These are phyloP conservation scores for Fusarium clavum DNA, from an alignment of 2,329 filamentous ascomycete species.

Conservation along the genomic window DNA sequence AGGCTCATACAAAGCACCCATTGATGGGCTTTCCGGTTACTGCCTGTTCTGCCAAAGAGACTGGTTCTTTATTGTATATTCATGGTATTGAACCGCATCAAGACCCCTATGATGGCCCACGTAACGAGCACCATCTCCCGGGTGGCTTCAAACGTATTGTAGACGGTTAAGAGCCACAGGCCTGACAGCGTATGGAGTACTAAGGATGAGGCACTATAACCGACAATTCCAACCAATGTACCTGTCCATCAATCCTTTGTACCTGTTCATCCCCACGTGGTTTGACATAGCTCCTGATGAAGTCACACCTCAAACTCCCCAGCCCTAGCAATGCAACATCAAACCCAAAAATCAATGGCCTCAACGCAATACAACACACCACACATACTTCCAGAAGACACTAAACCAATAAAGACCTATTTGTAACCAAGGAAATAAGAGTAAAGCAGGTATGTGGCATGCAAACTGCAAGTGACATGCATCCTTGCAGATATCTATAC, in stretches of 20 bases:
- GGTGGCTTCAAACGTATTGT: neutral
- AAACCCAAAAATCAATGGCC: neutral
- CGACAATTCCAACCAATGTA: neutral
- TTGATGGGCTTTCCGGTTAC: too few relatives aligned
- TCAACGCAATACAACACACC: neutral
- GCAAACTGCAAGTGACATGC: conserved; percentile 18
- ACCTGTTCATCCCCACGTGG: conserved; percentile 7
- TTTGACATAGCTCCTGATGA: neutral
- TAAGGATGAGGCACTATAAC: neutral
- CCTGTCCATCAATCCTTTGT: neutral
- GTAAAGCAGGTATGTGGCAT: neutral
- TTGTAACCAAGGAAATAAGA: neutral
- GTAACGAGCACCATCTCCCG: too few relatives aligned
- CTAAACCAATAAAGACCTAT: neutral
- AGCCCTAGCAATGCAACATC: neutral
- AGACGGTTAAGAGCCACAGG: neutral
- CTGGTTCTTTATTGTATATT: accelerated
- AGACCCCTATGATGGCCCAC: too few relatives aligned
- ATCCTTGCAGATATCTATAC: neutral
- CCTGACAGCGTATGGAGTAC: neutral
- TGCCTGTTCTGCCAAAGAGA: neutral
- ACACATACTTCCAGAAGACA: neutral
- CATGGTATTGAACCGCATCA: neutral
- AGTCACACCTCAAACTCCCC: neutral
- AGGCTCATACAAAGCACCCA: neutral